Percentiles rank a stretch among this genome's conserved stretches.
Conservation (phyloP, 495 filamentous ascomycete species). For the Talaromyces wortmannii region DNA sequence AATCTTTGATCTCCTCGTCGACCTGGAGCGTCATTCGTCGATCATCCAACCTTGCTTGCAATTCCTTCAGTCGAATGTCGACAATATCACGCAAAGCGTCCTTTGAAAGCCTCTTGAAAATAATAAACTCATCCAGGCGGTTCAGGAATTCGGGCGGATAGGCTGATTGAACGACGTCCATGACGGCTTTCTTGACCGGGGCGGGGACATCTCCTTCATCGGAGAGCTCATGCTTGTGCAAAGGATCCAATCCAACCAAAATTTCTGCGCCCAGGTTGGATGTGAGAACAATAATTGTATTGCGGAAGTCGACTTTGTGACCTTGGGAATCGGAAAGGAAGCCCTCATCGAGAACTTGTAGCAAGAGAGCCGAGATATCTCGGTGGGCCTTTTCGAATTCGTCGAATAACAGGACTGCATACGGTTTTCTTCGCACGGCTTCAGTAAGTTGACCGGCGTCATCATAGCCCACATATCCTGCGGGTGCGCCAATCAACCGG, state of each 20-base stretch:
- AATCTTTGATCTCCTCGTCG: constrained; percentile 63
- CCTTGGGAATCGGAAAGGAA: constrained; percentile 94
- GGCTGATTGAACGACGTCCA: constrained; percentile 72
- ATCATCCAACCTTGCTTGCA: constrained; percentile 78
- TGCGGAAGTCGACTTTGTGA: constrained; percentile 92
- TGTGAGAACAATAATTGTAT: constrained; percentile 92
- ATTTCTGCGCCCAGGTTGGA: constrained; percentile 71
- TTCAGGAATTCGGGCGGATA: constrained; percentile 96
- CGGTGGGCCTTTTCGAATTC: constrained; percentile 97
- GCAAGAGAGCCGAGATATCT: constrained; percentile 87
- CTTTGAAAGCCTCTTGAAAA: constrained; percentile 78
- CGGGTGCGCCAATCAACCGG: constrained; percentile 83
- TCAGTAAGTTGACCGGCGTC: constrained; percentile 96
- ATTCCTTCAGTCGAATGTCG: constrained; percentile 80
- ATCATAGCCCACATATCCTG: constrained; percentile 94
- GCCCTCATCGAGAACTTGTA: constrained; percentile 94
- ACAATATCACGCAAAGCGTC: constrained; percentile 85
- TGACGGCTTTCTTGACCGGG: constrained; percentile 67
- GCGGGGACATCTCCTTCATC: constrained; percentile 57
- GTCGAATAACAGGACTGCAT: constrained; percentile 91
- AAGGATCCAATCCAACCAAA: constrained; percentile 35
- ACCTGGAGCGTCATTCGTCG: constrained; percentile 74
- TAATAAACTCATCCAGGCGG: constrained; percentile 91
- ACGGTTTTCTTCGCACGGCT: constrained; percentile 90
- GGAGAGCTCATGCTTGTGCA: constrained; percentile 42